Evolutionary conservation across 1,139 yeast species (phyloP).

Genomic region (Petasospora rhodanensis): DNA sequence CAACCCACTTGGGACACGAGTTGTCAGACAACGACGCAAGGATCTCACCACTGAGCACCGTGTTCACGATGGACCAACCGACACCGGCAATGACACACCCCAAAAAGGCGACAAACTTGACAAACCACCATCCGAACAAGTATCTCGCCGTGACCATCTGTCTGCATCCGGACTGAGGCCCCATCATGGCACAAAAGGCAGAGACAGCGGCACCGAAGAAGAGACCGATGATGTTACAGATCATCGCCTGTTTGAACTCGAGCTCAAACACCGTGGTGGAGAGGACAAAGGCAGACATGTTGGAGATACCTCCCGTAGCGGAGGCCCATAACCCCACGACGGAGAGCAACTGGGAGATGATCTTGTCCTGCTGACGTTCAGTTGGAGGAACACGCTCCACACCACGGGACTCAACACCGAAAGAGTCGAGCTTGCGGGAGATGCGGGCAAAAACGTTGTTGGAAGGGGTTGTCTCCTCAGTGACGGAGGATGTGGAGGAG

Average conservation of each 20-base stretch:
- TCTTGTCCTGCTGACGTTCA: slow-evolving; percentile 47
- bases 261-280: slow-evolving; percentile 70
- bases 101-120: slow-evolving; percentile 64
- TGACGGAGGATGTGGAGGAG: too few species aligned
- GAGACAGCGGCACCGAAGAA: slow-evolving; percentile 69
- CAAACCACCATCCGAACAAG: slow-evolving; percentile 81
- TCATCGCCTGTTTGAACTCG: slow-evolving; percentile 57
- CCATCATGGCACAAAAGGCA: slow-evolving; percentile 78
- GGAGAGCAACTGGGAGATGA: slow-evolving; percentile 42
- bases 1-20: slow-evolving; percentile 63
- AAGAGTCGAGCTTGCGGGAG: slow-evolving; percentile 38
- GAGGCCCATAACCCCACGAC: slow-evolving; percentile 79
- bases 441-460: too few species aligned
- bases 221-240: slow-evolving; percentile 59
- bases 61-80: slow-evolving; percentile 84
- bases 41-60: slow-evolving; percentile 84
- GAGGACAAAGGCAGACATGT: slow-evolving; percentile 75
- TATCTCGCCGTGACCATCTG: slow-evolving; percentile 82
- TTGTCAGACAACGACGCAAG: slow-evolving; percentile 58
- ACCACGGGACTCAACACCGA: slow-evolving; percentile 76
- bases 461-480: too few species aligned
- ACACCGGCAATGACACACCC: slow-evolving; percentile 61
- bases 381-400: slow-evolving; percentile 71
- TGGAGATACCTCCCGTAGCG: slow-evolving; percentile 79
- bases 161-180: slow-evolving; percentile 82